Evolutionary conservation across 1,284 basidiomycete species (phyloP), one percentile per base, ranked within the genome.

Genomic region (Chalciporus sp.): DNA sequence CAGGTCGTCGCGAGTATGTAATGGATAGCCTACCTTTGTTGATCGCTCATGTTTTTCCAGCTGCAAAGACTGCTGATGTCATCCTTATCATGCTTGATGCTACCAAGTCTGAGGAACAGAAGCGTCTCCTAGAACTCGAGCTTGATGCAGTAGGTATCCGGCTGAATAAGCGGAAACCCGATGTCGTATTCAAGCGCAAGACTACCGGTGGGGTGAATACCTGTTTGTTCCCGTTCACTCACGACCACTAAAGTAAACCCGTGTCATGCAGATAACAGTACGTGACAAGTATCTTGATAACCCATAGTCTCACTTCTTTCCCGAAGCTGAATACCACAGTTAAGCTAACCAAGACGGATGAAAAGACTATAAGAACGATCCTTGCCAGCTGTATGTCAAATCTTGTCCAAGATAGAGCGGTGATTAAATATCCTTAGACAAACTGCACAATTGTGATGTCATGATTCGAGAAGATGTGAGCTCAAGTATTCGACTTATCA

Each of bases 71-170:
- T 1, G 95, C 96, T 2, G 96, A 99, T 73, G 79, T 98, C 42
- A 95, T 98, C 61, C 76, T 97, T 49, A 83, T 98, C 62, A 95
- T 98, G 92, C 81, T 96, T 49, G 96, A 98, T 67, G 95, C 95
- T 4, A 98, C 95, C 7, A 99, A 99, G 72, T 93, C 93, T 4
- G 89, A 94, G 44, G 94, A 98, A 70, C 97, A 99, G 68, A 86
- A 90, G 57, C 80, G 83, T 40, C 76, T 95, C 57, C 78, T 98
- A 23, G 96, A 98, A 71, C 82, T 92, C 50, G 96, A 99, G 71
- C 77, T 99, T 29, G 96, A 98, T 65, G 93, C 95, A 1, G 95
- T 99, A 37, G 96, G 97, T 8, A 98, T 99, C 61, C 84, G 96
- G 48, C 74, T 99, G 60, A 99, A 99, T 74, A 92, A 92, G 65